Evolutionary conservation across 805 yeast genomes (phyloP), one percentile per base, ranked within the genome.

Genomic region (Grigorovia humatica): DNA sequence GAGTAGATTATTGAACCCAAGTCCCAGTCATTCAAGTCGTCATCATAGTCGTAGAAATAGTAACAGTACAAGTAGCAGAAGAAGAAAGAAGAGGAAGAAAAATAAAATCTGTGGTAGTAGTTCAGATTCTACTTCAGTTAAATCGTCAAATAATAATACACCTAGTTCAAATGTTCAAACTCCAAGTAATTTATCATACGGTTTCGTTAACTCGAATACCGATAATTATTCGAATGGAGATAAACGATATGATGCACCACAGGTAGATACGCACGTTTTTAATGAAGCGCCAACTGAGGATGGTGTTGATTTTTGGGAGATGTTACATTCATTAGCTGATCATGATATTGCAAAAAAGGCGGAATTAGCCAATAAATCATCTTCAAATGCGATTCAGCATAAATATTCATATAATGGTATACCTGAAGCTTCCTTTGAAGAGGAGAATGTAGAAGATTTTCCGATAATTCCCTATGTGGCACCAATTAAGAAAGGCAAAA

Each of bases 251-350:
- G 38, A 12, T 19, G 38, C 51, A n/a, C 47, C 46, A 30, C 38
- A 9, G 8, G 15, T 32, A 32, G 38, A 32, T 32, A 32, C 17
- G 6, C 12, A 27, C 20, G 41, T 8, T 46, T 27, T 40, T 20
- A 30, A 18, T n/a, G 43, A 17, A 18, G 47, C 52, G 5, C 49
- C 59, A 9, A 65, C 74, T 4, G 87, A 81, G 43, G 88, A 80
- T 53, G 88, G 79, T 20, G 57, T 78, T 38, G 88, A 82, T 62
- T 83, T 82, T 61, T 83, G 87, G 85, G 89, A 83, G 55, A 78
- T 81, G 2, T 74, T 83, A 76, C 72, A 83, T 48, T 73, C 80
- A 17, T 61, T 82, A 20, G 78, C 82, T 1, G 76, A 75, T 45
- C 20, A 38, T 27, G 47, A 44, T 15, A 48, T 9, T 9, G 4